A percentile compares a stretch with the other conserved stretches of the same genome.
phyloP scores from a whole-genome alignment of 768 basidiomycete genomes.

The Agaricus sinodeliciosus region DNA sequence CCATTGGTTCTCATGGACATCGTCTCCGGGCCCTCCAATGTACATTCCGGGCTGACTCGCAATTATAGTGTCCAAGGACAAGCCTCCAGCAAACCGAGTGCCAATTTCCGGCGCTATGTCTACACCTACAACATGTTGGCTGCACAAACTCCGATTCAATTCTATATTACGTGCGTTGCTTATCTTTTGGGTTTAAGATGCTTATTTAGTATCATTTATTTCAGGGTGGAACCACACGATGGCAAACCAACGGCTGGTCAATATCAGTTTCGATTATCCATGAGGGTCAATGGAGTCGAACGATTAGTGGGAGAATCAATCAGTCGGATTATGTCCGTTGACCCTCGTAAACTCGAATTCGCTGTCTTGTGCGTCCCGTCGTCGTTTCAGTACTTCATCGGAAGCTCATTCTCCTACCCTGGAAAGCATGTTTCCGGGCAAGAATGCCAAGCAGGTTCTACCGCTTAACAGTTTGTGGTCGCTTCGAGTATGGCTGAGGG shows the following conservation, averaged over 20 bases:
- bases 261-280: constrained; percentile 47
- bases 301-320: constrained; percentile 43
- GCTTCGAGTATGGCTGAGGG: constrained; percentile 59
- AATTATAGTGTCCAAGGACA: constrained; percentile 16
- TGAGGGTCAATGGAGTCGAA: constrained; percentile 51
- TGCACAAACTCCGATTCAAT: constrained; percentile 36
- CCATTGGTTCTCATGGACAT: constrained; percentile 5
- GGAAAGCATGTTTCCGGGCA: constrained; percentile 53
- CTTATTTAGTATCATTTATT: neutral
- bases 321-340: constrained; percentile 38
- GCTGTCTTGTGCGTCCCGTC: constrained; percentile 47
- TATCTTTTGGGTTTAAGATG: neutral
- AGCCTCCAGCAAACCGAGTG: constrained; percentile 13
- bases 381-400: neutral
- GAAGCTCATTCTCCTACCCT: neutral
- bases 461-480: constrained; percentile 50
- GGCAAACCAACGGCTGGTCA: constrained; percentile 35
- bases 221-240: constrained; percentile 38
- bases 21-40: neutral
- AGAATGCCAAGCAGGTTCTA: constrained; percentile 28
- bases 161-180: constrained; percentile 44
- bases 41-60: neutral
- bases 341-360: constrained; percentile 52
- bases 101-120: constrained; percentile 36
- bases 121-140: constrained; percentile 47